Evolutionary conservation across 768 basidiomycete species (phyloP).

Genomic region (Trametes cingulata): DNA sequence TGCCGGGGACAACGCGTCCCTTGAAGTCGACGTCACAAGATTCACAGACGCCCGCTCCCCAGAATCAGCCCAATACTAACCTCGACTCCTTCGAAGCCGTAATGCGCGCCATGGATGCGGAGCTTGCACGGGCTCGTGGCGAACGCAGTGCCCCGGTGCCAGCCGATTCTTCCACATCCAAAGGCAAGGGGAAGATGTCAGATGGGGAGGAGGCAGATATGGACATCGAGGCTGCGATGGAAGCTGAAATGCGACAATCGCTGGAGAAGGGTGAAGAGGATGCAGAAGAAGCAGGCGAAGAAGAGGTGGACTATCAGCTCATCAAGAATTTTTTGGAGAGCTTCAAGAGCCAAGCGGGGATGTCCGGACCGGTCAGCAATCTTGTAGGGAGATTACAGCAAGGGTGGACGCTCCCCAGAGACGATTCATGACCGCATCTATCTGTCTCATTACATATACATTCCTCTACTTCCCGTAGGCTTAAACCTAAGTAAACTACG

Average conservation of each 20-base stretch:
- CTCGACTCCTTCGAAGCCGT: slow-evolving; percentile 94
- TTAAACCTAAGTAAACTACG: no score
- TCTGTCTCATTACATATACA: neutral
- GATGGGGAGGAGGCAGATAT: slow-evolving; percentile 47
- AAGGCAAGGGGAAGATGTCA: slow-evolving; percentile 45
- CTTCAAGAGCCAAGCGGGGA: slow-evolving; percentile 88
- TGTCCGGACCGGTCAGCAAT: slow-evolving; percentile 90
- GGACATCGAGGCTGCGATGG: slow-evolving; percentile 87
- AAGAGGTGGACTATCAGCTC: slow-evolving; percentile 76
- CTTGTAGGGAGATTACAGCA: slow-evolving; percentile 82
- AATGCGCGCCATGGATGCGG: slow-evolving; percentile 93
- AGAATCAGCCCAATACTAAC: slow-evolving; percentile 58
- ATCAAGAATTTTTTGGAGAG: slow-evolving; percentile 98
- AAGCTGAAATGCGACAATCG: slow-evolving; percentile 73
- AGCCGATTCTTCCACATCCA: slow-evolving; percentile 30
- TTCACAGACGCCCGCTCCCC: slow-evolving; percentile 32
- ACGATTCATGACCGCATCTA: slow-evolving; percentile 37
- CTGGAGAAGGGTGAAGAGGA: slow-evolving; percentile 56
- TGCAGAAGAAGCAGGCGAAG: slow-evolving; percentile 50
- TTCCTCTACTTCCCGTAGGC: no score
- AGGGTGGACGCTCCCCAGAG: slow-evolving; percentile 73
- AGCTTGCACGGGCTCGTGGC: slow-evolving; percentile 56
- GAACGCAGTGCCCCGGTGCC: neutral
- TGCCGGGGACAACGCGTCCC: neutral
- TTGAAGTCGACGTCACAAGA: neutral